Evolutionary conservation across 2,329 filamentous ascomycete genomes (phyloP), one percentile per base, ranked within the genome.

Genomic region (Fusarium nelsonii): DNA sequence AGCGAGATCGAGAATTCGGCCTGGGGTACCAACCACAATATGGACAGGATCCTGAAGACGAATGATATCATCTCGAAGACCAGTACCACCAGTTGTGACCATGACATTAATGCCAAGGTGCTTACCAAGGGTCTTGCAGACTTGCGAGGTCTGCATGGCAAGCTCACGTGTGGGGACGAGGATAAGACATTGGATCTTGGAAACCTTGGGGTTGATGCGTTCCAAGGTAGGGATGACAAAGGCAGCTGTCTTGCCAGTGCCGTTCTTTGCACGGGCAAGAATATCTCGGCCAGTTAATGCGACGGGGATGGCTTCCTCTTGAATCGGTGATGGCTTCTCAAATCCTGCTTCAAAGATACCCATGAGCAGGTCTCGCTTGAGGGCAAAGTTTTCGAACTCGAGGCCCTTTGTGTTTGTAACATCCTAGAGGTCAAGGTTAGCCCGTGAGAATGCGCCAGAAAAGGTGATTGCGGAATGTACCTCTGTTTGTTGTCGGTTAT

Each of bases 311-410:
- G 96, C 94, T 84, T 98, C 96, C 90, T 99, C 96, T 88, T 99
- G 96, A 75, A 99, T 99, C 12, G 96, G 96, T 59, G 96, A 99
- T 16, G 96, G 96, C 83, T 97, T 97, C 81, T 99, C 96, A 81
- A 97, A 99, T 69, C 96, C 96, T 73, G 96, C 96, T 84, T 99
- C 96, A 81, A 98, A 99, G 72, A 99, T 98, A 68, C 96, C 96
- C 95, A 98, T 99, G 83, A 99, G 89, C 65, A 99, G 84, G 78
- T 97, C 93, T 78, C 96, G 88, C 84, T 97, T 97, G 74, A 99
- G 91, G 72, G 92, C 92, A 79, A 99, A 97, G 73, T 98, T 93
- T 81, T 99, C 97, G 77, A 97, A 99, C 74, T 99, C 96, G 67
- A 99, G 86, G 65, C 96, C 96, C 84, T 97, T 98, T 33, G 95